Conservation (phyloP, 2,329 filamentous ascomycete species). For the Aphanoascus verrucosus region DNA sequence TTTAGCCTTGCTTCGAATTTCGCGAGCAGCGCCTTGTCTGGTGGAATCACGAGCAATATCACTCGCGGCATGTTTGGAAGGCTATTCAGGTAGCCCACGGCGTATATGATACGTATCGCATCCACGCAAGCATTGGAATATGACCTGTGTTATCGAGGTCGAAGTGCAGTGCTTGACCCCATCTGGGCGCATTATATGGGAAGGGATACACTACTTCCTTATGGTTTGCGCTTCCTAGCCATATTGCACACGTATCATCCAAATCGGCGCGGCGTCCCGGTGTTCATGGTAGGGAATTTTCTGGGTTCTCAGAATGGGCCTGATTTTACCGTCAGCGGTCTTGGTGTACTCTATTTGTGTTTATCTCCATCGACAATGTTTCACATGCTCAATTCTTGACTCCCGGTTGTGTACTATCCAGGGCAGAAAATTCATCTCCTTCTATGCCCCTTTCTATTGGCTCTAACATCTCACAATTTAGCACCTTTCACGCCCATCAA, state of each 20-base stretch:
- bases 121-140: no score
- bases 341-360: not conserved
- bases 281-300: not conserved
- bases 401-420: not conserved
- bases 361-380: not conserved
- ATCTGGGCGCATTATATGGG: no score
- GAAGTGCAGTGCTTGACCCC: not conserved
- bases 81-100: constrained; percentile 38
- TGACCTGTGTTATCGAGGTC: not conserved
- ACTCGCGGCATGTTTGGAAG: constrained; percentile 46
- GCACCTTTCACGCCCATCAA: constrained; percentile 12
- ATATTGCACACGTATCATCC: not conserved
- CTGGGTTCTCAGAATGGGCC: not conserved
- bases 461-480: constrained; percentile 1
- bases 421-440: not conserved
- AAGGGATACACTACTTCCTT: not conserved
- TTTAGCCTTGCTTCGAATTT: constrained; percentile 49
- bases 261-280: constrained; percentile 2
- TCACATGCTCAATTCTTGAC: not conserved
- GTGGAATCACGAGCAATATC: constrained; percentile 45
- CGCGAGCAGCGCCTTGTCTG: constrained; percentile 45
- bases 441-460: not conserved
- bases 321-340: not conserved
- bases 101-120: not conserved
- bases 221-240: not conserved